These are phyloP conservation scores for Pueraria montana DNA, from an alignment of 306 rosid genomes.

Conservation along the genomic window DNA sequence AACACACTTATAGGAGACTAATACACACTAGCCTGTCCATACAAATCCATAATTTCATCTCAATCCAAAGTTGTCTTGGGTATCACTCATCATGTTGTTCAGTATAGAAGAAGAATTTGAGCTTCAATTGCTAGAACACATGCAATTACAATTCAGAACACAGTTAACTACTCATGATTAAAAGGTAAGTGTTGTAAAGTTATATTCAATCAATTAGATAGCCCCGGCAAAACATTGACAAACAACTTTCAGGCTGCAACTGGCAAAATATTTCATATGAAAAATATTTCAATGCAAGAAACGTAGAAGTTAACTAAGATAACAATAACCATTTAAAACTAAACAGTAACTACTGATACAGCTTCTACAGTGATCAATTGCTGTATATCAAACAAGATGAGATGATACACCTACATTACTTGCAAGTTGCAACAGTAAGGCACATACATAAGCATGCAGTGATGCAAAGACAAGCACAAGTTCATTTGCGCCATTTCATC, in stretches of 20 bases:
- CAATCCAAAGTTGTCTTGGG: neutral
- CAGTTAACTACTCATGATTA: neutral
- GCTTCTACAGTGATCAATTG: constrained; percentile 31
- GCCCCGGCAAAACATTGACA: neutral
- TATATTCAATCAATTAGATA: neutral
- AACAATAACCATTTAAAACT: constrained; percentile 30
- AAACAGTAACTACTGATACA: neutral
- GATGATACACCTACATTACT: neutral
- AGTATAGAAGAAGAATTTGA: neutral
- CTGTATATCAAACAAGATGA: constrained; percentile 19
- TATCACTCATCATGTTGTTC: neutral
- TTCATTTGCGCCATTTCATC: constrained; percentile 19
- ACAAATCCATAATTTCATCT: constrained; percentile 3
- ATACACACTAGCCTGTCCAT: constrained; percentile 1
- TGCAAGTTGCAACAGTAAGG: constrained; percentile 17
- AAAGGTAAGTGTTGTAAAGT: neutral
- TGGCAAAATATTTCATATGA: constrained; percentile 19
- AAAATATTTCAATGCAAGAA: constrained; percentile 11
- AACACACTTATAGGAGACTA: neutral
- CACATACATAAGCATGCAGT: constrained; percentile 5
- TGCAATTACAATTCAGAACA: constrained; percentile 15
- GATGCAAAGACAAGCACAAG: constrained; percentile 14
- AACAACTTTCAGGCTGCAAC: constrained; percentile 19
- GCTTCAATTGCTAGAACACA: constrained; percentile 14
- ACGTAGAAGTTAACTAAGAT: constrained; percentile 14